Evolutionary conservation across 257 asterid species (phyloP).

Genomic region (Primulina tabacum): DNA sequence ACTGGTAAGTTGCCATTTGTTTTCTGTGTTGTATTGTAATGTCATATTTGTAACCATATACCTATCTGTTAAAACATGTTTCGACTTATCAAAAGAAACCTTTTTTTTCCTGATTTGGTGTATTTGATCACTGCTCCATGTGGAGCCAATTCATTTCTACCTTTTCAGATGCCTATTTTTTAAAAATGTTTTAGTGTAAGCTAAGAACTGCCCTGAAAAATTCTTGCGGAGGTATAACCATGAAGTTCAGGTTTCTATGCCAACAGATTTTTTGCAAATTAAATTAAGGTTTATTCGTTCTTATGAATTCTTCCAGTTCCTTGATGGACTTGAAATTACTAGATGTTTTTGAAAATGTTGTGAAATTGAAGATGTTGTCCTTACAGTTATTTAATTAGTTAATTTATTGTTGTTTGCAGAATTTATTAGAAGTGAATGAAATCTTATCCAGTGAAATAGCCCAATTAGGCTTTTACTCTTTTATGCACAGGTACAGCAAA

Average conservation of each 20-base stretch:
- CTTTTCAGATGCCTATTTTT: background rate
- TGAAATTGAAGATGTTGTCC: background rate
- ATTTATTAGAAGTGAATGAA: background rate
- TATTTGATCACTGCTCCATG: background rate
- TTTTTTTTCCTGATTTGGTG: background rate
- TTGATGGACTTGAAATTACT: background rate
- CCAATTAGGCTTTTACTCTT: slow-evolving; percentile 17
- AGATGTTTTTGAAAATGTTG: too few relatives aligned
- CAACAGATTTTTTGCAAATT: background rate
- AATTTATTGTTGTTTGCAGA: background rate
- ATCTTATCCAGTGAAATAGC: slow-evolving; percentile 2
- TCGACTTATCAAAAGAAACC: background rate
- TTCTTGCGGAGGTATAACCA: background rate
- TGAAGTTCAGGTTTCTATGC: background rate
- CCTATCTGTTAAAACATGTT: background rate
- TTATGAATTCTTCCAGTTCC: background rate
- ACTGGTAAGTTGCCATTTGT: slow-evolving; percentile 34
- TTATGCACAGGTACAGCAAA: slow-evolving; percentile 45
- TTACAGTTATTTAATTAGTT: background rate
- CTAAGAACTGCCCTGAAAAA: too few relatives aligned
- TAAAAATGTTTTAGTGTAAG: background rate
- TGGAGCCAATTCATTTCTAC: background rate
- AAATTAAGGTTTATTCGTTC: background rate
- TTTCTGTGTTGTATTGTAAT: background rate
- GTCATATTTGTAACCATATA: slow-evolving; percentile 11